phyloP scores from a whole-genome alignment of 306 rosid species.

The Delonix regia region DNA sequence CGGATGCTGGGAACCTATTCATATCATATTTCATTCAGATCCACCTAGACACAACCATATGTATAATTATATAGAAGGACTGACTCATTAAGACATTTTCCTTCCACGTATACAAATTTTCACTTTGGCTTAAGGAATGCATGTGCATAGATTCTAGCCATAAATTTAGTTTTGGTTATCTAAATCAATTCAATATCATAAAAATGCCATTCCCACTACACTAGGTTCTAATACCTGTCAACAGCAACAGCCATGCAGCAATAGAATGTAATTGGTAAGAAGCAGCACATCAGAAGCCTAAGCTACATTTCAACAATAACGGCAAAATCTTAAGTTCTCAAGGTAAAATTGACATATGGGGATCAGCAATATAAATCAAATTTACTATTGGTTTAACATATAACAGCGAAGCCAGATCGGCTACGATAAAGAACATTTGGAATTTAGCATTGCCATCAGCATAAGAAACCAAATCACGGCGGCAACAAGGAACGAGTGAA shows the following conservation, averaged over 20 bases:
- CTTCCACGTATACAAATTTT: neutral
- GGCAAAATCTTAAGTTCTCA: neutral
- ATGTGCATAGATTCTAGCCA: neutral
- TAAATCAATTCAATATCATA: neutral
- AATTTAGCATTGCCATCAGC: neutral
- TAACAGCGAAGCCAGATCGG: neutral
- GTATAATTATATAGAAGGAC: neutral
- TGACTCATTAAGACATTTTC: neutral
- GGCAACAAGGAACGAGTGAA: neutral
- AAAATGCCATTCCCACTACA: neutral
- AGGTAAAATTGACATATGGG: neutral
- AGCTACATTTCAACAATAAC: constrained; percentile 10
- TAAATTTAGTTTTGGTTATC: neutral
- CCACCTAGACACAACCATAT: neutral
- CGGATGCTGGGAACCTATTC: too few species aligned
- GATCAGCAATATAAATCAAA: neutral
- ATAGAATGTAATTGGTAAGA: neutral
- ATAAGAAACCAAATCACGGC: neutral
- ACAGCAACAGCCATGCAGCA: neutral
- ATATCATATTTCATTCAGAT: neutral
- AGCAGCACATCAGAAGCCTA: neutral
- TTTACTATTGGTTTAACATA: neutral
- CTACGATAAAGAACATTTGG: neutral
- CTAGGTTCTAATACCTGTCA: constrained; percentile 14
- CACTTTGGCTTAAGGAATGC: neutral